A percentile compares a stretch with the other conserved stretches of the same genome.
These are phyloP conservation scores for Tanacetum coccineum DNA, from an alignment of 129 eudicot genomes.

Conservation along the genomic window DNA sequence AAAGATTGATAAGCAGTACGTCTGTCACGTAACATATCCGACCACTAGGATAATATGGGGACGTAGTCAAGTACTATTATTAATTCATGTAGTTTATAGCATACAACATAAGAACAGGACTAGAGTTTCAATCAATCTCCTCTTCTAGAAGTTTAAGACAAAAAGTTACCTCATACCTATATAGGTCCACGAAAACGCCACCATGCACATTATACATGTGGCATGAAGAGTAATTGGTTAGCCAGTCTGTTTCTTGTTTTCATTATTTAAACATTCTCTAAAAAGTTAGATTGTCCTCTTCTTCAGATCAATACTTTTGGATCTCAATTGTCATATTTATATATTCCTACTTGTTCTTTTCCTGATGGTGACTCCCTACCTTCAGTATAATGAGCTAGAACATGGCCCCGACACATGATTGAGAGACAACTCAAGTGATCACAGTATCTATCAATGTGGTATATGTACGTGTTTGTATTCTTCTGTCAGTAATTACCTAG, in stretches of 20 bases:
- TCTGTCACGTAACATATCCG: background rate
- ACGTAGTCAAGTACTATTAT: too few species aligned
- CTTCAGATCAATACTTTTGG: slow-evolving; percentile 14
- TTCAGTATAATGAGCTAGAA: slow-evolving; percentile 12
- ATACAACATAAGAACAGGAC: background rate
- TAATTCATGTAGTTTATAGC: too few species aligned
- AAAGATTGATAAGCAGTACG: background rate
- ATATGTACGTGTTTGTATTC: background rate
- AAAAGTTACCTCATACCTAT: slow-evolving; percentile 1
- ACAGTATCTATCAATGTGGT: slow-evolving; percentile 1
- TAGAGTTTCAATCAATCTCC: background rate
- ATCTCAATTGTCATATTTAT: slow-evolving; percentile 21
- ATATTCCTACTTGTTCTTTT: slow-evolving; percentile 23
- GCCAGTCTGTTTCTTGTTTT: slow-evolving; percentile 33
- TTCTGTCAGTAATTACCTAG: background rate
- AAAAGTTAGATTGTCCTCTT: slow-evolving; percentile 30
- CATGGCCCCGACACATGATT: slow-evolving; percentile 19
- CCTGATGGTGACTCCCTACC: slow-evolving; percentile 27
- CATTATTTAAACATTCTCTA: slow-evolving; percentile 9
- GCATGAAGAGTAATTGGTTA: slow-evolving; percentile 23
- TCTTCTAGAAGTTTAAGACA: background rate
- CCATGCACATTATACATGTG: slow-evolving; percentile 20
- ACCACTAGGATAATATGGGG: too few species aligned
- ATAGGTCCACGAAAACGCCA: slow-evolving; percentile 12
- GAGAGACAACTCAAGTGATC: slow-evolving; percentile 14